These are phyloP conservation scores for Brettanomyces anomalus DNA, from an alignment of 805 yeast species.

Conservation along the genomic window DNA sequence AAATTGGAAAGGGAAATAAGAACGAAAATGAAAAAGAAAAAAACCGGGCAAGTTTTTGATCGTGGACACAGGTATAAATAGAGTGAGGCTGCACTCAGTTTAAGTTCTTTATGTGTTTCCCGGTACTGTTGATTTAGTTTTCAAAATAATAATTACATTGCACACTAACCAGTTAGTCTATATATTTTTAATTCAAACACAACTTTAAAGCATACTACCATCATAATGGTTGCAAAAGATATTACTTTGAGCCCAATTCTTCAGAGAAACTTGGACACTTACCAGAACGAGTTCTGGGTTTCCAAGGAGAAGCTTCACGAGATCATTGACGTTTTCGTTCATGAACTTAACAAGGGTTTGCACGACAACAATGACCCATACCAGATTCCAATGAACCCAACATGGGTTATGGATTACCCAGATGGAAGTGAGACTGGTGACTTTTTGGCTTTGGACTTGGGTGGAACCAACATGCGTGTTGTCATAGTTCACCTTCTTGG, in stretches of 20 bases:
- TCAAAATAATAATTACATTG: too few species aligned
- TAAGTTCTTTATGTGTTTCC: too few species aligned
- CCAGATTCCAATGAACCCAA: constrained; percentile 53
- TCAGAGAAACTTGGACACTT: constrained; percentile 25
- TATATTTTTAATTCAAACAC: too few species aligned
- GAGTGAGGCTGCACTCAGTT: too few species aligned
- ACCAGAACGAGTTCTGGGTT: constrained; percentile 34
- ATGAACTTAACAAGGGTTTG: constrained; percentile 46
- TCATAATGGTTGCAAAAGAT: too few species aligned
- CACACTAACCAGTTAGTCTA: too few species aligned
- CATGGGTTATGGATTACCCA: constrained; percentile 54
- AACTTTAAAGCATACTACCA: too few species aligned
- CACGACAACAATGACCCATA: constrained; percentile 35
- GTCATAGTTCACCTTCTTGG: constrained; percentile 53
- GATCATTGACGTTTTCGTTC: constrained; percentile 40
- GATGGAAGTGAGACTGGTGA: constrained; percentile 51
- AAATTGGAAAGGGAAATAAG: too few species aligned
- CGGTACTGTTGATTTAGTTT: too few species aligned
- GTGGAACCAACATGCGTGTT: constrained; percentile 55
- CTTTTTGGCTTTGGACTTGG: constrained; percentile 51
- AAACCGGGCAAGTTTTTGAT: too few species aligned
- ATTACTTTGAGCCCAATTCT: constrained; percentile 14
- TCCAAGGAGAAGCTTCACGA: constrained; percentile 32
- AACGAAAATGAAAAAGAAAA: too few species aligned
- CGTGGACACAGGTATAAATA: too few species aligned